Conservation (phyloP, 805 yeast species). For the Ogataea allantospora region DNA sequence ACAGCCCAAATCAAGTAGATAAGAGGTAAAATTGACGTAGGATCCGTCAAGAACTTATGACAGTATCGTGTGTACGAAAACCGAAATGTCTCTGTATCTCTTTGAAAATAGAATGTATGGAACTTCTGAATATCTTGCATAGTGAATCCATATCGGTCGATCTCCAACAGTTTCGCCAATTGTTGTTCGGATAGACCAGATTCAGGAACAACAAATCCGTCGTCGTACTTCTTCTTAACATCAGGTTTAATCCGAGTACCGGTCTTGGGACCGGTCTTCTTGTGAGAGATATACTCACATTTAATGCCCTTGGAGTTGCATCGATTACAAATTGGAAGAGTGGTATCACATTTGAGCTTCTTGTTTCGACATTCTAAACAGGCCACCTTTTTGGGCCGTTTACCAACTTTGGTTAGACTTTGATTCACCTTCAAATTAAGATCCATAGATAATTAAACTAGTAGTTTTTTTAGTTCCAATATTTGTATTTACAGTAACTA, state of each 20-base stretch:
- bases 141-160: conserved; percentile 22
- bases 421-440: background rate
- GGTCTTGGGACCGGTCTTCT: conserved; percentile 35
- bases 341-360: conserved; percentile 33
- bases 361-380: conserved; percentile 33
- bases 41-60: conserved; percentile 19
- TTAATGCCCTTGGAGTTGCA: conserved; percentile 20
- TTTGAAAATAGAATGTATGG: conserved; percentile 21
- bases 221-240: background rate
- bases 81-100: conserved; percentile 12
- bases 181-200: conserved; percentile 5
- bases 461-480: background rate
- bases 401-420: too few species aligned
- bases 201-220: background rate
- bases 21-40: conserved; percentile 19
- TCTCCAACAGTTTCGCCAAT: too few species aligned
- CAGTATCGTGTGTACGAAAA: conserved; percentile 24
- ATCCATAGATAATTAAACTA: background rate
- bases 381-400: conserved; percentile 26
- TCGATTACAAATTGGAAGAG: conserved; percentile 26
- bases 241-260: background rate
- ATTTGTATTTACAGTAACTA: conserved; percentile 7
- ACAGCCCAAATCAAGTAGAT: conserved; percentile 28
- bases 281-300: conserved; percentile 29
- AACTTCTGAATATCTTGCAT: conserved; percentile 22